Conservation (phyloP, 805 yeast species). For the Kodamaea kaohsiungensis region DNA sequence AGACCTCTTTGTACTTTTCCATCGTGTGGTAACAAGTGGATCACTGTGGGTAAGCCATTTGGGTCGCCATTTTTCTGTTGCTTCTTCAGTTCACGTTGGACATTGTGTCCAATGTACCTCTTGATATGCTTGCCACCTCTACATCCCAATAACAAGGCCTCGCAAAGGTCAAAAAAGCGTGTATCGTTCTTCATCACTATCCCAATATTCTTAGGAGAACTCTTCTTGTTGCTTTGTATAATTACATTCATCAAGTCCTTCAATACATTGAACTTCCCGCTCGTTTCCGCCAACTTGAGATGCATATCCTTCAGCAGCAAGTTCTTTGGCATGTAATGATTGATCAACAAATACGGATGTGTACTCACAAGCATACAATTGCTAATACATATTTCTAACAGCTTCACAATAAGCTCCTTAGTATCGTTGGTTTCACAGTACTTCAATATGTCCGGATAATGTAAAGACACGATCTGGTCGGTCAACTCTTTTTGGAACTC, state of each 20-base stretch:
- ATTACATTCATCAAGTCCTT: constrained; percentile 62
- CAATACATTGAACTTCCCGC: constrained; percentile 80
- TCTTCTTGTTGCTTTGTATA: constrained; percentile 31
- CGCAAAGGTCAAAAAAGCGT: constrained; percentile 68
- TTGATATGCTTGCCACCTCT: constrained; percentile 46
- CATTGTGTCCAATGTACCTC: constrained; percentile 61
- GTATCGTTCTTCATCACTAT: constrained; percentile 67
- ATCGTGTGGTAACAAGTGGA: constrained; percentile 18
- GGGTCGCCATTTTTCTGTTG: constrained; percentile 8
- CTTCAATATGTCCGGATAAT: constrained; percentile 86
- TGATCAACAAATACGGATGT: constrained; percentile 85
- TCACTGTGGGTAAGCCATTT: constrained; percentile 6
- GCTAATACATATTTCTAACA: constrained; percentile 69
- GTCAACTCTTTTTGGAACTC: constrained; percentile 86
- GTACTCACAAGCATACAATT: constrained; percentile 81
- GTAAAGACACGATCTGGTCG: constrained; percentile 88
- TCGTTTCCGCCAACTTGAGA: constrained; percentile 66
- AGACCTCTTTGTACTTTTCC: constrained; percentile 21
- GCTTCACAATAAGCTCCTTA: constrained; percentile 61
- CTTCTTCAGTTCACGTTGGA: constrained; percentile 48
- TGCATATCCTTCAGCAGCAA: constrained; percentile 72
- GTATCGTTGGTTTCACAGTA: constrained; percentile 68
- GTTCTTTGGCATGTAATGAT: constrained; percentile 83
- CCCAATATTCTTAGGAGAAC: constrained; percentile 52
- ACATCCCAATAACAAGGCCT: constrained; percentile 67